Conservation (phyloP, 495 filamentous ascomycete genomes). For the Xylaria acuta region DNA sequence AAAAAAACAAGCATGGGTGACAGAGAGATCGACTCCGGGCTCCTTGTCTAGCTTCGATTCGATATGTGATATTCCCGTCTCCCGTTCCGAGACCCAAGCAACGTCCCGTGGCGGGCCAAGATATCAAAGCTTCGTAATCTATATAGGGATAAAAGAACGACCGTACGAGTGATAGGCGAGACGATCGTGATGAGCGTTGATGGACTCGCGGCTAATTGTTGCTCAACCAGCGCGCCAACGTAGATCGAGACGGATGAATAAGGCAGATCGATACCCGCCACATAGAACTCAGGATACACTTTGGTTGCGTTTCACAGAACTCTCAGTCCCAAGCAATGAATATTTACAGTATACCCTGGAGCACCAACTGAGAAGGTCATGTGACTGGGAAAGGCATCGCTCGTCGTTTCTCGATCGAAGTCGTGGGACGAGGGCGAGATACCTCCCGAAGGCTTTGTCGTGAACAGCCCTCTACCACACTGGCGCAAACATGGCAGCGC, state of each 20-base stretch:
- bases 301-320: slow-evolving; percentile 13
- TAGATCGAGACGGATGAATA: slow-evolving; percentile 2
- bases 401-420: slow-evolving; percentile 4
- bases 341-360: slow-evolving; percentile 13
- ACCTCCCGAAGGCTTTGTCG: not conserved
- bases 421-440: slow-evolving; percentile 9
- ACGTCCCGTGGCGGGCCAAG: slow-evolving; percentile 20
- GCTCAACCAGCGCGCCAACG: not conserved
- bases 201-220: slow-evolving; percentile 15
- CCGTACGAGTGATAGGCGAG: slow-evolving; percentile 17
- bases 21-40: slow-evolving; percentile 42
- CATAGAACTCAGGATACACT: not conserved
- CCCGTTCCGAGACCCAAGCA: slow-evolving; percentile 38
- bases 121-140: slow-evolving; percentile 15
- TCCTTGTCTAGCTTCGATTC: slow-evolving; percentile 41
- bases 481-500: slow-evolving; percentile 14
- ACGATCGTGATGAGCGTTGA: slow-evolving; percentile 13
- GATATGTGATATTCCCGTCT: slow-evolving; percentile 36
- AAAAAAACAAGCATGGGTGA: slow-evolving; percentile 31
- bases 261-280: slow-evolving; percentile 2
- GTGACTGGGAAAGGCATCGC: slow-evolving; percentile 13
- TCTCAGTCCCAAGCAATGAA: not conserved
- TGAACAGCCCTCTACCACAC: slow-evolving; percentile 2
- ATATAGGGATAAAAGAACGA: not conserved
- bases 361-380: slow-evolving; percentile 13